These are phyloP conservation scores for Metarhizium humberi DNA, from an alignment of 2,329 filamentous ascomycete genomes.

Conservation along the genomic window DNA sequence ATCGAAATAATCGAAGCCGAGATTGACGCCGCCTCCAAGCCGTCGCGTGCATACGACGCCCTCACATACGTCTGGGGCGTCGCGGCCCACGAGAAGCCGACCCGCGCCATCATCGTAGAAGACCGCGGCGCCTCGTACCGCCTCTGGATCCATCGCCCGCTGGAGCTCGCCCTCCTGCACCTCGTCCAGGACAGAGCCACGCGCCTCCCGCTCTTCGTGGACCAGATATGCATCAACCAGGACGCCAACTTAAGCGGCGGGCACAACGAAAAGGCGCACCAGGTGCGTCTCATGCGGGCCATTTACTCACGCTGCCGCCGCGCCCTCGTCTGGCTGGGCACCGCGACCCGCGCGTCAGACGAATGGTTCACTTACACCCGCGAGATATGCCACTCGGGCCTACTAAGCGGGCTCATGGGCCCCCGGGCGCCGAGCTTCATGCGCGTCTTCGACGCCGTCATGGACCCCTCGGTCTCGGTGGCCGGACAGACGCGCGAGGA, in stretches of 20 bases:
- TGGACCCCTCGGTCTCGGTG: constrained; percentile 13
- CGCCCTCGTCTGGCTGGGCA: constrained; percentile 20
- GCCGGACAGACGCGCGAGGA: constrained; percentile 13
- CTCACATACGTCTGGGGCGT: constrained; percentile 23
- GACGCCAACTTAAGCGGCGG: constrained; percentile 1
- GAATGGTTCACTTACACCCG: constrained; percentile 11
- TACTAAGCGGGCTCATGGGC: constrained; percentile 14
- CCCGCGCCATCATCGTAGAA: constrained; percentile 19
- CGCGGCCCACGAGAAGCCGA: constrained; percentile 5
- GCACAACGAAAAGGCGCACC: constrained; percentile 14
- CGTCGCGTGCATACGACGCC: constrained; percentile 14
- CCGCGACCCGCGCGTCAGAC: constrained; percentile 12
- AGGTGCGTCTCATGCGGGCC: constrained; percentile 20
- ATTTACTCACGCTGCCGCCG: constrained; percentile 16
- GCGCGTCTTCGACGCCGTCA: constrained; percentile 20
- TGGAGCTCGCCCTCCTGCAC: constrained; percentile 19
- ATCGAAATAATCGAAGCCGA: constrained; percentile 17
- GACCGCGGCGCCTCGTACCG: constrained; percentile 2
- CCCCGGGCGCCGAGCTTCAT: constrained; percentile 13
- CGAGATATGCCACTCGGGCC: constrained; percentile 11
- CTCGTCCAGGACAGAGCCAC: constrained; percentile 6
- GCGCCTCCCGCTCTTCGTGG: constrained; percentile 17
- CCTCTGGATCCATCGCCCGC: constrained; percentile 17
- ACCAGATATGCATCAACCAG: constrained; percentile 25
- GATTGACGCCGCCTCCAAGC: constrained; percentile 5